Base-by-base conservation (phyloP, 2,329 filamentous ascomycete genomes). In the Neofusicoccum sp. region DNA sequence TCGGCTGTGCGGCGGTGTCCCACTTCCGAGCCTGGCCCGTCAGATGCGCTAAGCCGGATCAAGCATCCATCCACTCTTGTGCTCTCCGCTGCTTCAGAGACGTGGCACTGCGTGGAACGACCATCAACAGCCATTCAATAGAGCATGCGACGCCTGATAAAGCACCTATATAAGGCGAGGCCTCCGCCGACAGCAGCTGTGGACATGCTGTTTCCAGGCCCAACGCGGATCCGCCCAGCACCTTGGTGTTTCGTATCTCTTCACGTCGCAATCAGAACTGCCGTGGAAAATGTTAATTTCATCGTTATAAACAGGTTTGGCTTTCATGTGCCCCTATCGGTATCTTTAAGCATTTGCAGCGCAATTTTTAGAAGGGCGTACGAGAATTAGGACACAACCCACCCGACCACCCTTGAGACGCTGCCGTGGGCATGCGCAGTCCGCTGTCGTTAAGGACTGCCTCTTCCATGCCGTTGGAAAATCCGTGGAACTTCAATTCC, bases 1-100 rank as follows among this genome's bases (percentile, higher is more conserved):
- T 56, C 38, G 51, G 51, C 38, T 56, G 51, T 54, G 49, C 16
- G 33, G 16, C 48, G 11, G 51, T n/a, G 51, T 56, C 36, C 51
- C 51, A 43, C 51, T 56, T 56, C 38, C 38, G 8, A 14, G 9
- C 36, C 12, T 14, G 12, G 14, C 16, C 33, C 38, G 51, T 56
- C 36, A 56, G 51, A 43, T 16, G 26, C 51, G 51, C 51, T 56
- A 56, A 43, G 28, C 36, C 51, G 6, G n/a, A 56, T 33, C 16
- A 7, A 16, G 38, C 9, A 24, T 7, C 8, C n/a, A 34, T 30
- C 8, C 20, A 20, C 20, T 20, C 20, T 20, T 20, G 20, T 20
- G 20, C 9, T 28, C 30, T 16, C 38, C 11, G 16, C 11, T 16
- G 16, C 9, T 7, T 24, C 28, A 33, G 43, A 45, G 45, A 24